Percentiles rank a stretch among this genome's conserved stretches.
Evolutionary conservation across 257 asterid species (phyloP).

Genomic region (Solanum dulcamara): DNA sequence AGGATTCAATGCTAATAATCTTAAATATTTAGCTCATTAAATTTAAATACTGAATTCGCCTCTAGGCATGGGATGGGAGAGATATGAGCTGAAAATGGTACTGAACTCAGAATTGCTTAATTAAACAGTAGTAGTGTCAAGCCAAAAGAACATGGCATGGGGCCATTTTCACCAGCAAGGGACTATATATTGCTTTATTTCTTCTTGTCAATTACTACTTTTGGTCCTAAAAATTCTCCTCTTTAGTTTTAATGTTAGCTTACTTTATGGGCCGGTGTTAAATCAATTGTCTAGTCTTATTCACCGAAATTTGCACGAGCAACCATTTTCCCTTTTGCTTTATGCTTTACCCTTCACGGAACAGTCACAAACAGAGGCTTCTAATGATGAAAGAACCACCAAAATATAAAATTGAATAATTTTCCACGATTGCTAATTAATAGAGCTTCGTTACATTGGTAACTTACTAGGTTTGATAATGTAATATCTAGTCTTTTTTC

Average conservation of each 20-base stretch:
- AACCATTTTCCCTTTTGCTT: neutral
- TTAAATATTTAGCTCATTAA: no score
- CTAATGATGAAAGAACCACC: neutral
- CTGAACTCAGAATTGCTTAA: neutral
- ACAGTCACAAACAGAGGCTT: neutral
- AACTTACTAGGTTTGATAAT: neutral
- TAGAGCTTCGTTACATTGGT: neutral
- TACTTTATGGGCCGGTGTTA: neutral
- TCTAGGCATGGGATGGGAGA: no score
- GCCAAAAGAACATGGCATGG: conserved; percentile 3
- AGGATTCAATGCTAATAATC: no score
- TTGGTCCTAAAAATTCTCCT: neutral
- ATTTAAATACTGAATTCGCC: no score
- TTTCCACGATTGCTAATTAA: neutral
- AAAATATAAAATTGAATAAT: neutral
- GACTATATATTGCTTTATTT: neutral
- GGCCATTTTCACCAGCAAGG: conserved; percentile 2
- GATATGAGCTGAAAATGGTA: neutral
- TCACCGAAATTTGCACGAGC: conserved; percentile 2
- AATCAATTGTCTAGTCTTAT: conserved; percentile 4
- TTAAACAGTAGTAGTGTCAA: neutral
- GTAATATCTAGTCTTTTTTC: no score
- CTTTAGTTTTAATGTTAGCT: neutral
- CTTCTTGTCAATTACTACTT: neutral
- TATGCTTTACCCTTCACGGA: neutral